Conservation (phyloP, 352 stramenopile species). For the Thalassiosira livingstoniorum region DNA sequence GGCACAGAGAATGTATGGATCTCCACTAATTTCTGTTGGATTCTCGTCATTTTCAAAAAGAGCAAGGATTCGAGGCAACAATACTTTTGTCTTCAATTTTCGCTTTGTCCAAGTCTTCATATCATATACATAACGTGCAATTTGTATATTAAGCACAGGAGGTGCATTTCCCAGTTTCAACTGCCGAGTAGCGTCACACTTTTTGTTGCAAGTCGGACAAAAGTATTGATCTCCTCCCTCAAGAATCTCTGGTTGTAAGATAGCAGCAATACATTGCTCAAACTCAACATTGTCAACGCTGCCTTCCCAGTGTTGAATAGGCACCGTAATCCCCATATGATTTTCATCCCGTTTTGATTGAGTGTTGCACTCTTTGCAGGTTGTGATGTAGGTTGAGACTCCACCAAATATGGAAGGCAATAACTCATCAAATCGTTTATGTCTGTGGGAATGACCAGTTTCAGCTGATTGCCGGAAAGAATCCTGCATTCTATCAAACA, state of each 20-base stretch:
- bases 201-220: slow-evolving; percentile 73
- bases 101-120: slow-evolving; percentile 70
- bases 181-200: slow-evolving; percentile 68
- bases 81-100: slow-evolving; percentile 80
- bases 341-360: slow-evolving; percentile 64
- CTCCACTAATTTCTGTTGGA: slow-evolving; percentile 12
- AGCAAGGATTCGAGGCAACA: slow-evolving; percentile 62
- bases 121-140: slow-evolving; percentile 85
- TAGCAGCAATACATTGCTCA: slow-evolving; percentile 74
- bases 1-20: slow-evolving; percentile 76
- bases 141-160: slow-evolving; percentile 83
- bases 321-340: slow-evolving; percentile 80
- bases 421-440: slow-evolving; percentile 60
- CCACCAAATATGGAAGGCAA: slow-evolving; percentile 74
- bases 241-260: slow-evolving; percentile 70
- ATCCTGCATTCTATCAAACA: slow-evolving; percentile 83
- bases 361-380: slow-evolving; percentile 64
- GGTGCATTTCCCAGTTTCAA: slow-evolving; percentile 69
- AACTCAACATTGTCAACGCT: slow-evolving; percentile 66
- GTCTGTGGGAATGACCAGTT: slow-evolving; percentile 10
- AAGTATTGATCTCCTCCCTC: slow-evolving; percentile 84
- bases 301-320: slow-evolving; percentile 60
- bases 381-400: slow-evolving; percentile 66
- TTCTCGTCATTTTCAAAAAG: slow-evolving; percentile 40
- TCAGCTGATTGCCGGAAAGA: slow-evolving; percentile 72